These are phyloP conservation scores for Hordeum marinum DNA, from an alignment of 176 grass and related monocot genomes.

Conservation along the genomic window DNA sequence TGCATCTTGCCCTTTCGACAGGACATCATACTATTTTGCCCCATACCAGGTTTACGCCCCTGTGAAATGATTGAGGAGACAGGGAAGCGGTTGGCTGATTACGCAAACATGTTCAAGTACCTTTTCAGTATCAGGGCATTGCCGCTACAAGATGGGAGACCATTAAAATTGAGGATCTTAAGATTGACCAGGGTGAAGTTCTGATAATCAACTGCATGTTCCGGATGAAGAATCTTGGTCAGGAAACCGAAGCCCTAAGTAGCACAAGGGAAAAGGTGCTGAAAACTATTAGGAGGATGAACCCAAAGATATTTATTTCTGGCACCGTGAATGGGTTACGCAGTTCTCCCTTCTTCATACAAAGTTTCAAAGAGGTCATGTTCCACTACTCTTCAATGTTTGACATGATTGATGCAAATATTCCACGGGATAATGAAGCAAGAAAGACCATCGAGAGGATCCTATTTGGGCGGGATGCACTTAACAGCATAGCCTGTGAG, in stretches of 20 bases:
- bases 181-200: constrained; percentile 44
- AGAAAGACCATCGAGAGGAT: too few species aligned
- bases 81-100: constrained; percentile 45
- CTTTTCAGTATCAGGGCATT: constrained; percentile 59
- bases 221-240: constrained; percentile 26
- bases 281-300: constrained; percentile 38
- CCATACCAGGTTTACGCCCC: constrained; percentile 46
- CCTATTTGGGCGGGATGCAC: too few species aligned
- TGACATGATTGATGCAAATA: constrained; percentile 50
- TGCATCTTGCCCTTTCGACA: constrained; percentile 40
- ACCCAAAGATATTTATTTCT: constrained; percentile 51
- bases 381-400: constrained; percentile 47
- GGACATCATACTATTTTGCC: constrained; percentile 36
- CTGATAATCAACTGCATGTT: constrained; percentile 52
- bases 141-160: constrained; percentile 43
- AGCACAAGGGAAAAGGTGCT: constrained; percentile 47
- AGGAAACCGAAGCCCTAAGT: constrained; percentile 40
- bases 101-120: constrained; percentile 60
- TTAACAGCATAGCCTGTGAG: too few species aligned
- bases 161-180: constrained; percentile 44
- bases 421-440: background rate
- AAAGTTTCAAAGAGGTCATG: constrained; percentile 49
- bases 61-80: constrained; percentile 43
- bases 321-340: constrained; percentile 45
- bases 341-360: constrained; percentile 29